Percentiles rank a stretch among this genome's conserved stretches.
These are phyloP conservation scores for Furcasterigmium furcatum DNA, from an alignment of 2,329 filamentous ascomycete genomes.

Conservation along the genomic window DNA sequence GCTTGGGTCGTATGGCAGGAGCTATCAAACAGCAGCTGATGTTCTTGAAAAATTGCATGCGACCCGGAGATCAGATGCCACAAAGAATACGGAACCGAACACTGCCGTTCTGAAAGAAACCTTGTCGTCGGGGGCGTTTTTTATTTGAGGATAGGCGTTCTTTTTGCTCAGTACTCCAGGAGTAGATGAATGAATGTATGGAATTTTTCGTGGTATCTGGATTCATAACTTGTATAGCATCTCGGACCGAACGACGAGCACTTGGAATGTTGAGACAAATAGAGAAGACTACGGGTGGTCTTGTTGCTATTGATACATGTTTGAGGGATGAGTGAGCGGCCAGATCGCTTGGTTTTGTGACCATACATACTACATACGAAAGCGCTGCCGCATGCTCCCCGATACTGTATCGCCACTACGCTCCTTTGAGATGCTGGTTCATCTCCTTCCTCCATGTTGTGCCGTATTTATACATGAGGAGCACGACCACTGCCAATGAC, in stretches of 20 bases:
- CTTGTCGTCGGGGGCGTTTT: background rate
- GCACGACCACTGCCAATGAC: background rate
- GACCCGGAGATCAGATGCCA: background rate
- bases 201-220: too few species aligned
- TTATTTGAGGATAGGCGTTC: background rate
- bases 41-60: background rate
- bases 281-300: too few species aligned
- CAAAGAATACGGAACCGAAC: background rate
- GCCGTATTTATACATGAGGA: background rate
- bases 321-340: too few species aligned
- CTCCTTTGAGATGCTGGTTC: background rate
- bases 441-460: background rate
- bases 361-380: background rate
- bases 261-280: too few species aligned
- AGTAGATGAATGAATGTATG: background rate
- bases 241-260: too few species aligned
- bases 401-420: background rate
- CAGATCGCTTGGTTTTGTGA: too few species aligned
- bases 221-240: too few species aligned
- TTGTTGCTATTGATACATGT: too few species aligned
- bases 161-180: background rate
- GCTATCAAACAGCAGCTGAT: background rate
- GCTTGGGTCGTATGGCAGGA: background rate
- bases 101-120: background rate
- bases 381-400: background rate